Percentiles rank a stretch among this genome's conserved stretches.
Conservation (phyloP, 768 basidiomycete species). For the Pleurotus giganteus region DNA sequence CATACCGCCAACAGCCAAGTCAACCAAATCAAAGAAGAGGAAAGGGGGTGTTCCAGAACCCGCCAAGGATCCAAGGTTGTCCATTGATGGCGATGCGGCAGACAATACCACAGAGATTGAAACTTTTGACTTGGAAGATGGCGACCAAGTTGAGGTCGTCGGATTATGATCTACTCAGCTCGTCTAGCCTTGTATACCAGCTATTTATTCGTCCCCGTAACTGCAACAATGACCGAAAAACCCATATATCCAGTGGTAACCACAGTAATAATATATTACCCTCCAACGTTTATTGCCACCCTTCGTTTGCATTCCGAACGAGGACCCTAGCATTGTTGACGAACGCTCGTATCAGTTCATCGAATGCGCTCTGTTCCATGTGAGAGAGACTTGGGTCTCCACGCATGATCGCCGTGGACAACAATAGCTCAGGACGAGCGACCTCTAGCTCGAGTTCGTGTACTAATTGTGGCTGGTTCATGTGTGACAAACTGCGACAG, state of each 20-base stretch:
- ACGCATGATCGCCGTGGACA: slow-evolving; percentile 70
- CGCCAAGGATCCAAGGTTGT: slow-evolving; percentile 46
- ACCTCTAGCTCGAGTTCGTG: slow-evolving; percentile 94
- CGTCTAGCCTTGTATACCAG: slow-evolving; percentile 3
- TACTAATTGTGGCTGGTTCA: slow-evolving; percentile 50
- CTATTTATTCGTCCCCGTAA: not conserved
- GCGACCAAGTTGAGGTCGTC: slow-evolving; percentile 74
- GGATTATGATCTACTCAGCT: slow-evolving; percentile 40
- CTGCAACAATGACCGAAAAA: no score
- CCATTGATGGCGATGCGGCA: slow-evolving; percentile 73
- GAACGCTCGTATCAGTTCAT: slow-evolving; percentile 89
- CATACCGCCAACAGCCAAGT: not conserved
- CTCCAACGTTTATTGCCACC: slow-evolving; percentile 34
- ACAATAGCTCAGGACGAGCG: slow-evolving; percentile 64
- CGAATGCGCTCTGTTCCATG: slow-evolving; percentile 72
- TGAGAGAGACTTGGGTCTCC: slow-evolving; percentile 58
- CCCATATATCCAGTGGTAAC: not conserved
- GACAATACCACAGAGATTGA: slow-evolving; percentile 58
- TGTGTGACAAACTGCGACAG: slow-evolving; percentile 8
- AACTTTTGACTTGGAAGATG: slow-evolving; percentile 72
- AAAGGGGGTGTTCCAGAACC: slow-evolving; percentile 25
- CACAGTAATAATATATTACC: slow-evolving; percentile 1
- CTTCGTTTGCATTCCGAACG: slow-evolving; percentile 69
- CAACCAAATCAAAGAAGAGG: slow-evolving; percentile 26
- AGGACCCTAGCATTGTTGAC: slow-evolving; percentile 92